A percentile compares a stretch with the other conserved stretches of the same genome.
Evolutionary conservation across 2,329 filamentous ascomycete species (phyloP).

Genomic region (Fusarium sp.): DNA sequence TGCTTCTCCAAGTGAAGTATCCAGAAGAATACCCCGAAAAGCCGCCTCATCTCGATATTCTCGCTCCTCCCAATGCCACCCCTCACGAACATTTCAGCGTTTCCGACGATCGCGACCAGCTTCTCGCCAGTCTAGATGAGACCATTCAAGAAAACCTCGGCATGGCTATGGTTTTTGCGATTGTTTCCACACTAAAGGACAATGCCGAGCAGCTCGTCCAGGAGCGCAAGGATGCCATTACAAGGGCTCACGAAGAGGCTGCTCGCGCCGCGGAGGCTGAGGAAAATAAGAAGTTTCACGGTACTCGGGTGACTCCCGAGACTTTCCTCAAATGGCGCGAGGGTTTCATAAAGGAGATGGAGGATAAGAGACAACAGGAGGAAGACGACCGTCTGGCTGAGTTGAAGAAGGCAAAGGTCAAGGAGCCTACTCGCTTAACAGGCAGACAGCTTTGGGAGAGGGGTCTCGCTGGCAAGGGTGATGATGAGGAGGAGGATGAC

Average conservation of each 20-base stretch:
- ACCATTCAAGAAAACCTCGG: conserved; percentile 92
- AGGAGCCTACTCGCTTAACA: conserved; percentile 78
- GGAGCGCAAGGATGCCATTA: conserved; percentile 75
- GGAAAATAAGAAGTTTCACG: conserved; percentile 97
- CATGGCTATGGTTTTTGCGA: conserved; percentile 97
- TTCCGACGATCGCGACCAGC: conserved; percentile 78
- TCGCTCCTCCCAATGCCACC: conserved; percentile 75
- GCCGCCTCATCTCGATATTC: conserved; percentile 84
- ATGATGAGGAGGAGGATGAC: conserved; percentile 76
- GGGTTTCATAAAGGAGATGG: conserved; percentile 82
- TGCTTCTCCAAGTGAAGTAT: conserved; percentile 88
- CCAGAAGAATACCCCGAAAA: conserved; percentile 92
- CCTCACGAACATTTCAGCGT: conserved; percentile 81
- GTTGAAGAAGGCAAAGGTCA: conserved; percentile 80
- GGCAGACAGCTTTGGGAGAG: conserved; percentile 84
- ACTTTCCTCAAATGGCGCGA: conserved; percentile 87
- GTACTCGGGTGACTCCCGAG: conserved; percentile 87
- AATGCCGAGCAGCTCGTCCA: conserved; percentile 86
- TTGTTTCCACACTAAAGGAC: conserved; percentile 90
- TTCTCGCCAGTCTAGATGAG: conserved; percentile 77
- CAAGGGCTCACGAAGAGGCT: conserved; percentile 67
- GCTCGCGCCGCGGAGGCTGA: conserved; percentile 77
- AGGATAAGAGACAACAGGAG: conserved; percentile 73
- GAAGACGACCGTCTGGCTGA: conserved; percentile 86
- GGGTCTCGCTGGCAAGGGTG: conserved; percentile 74